phyloP scores from a whole-genome alignment of 257 asterid genomes.

The Fraxinus cuspidata region DNA sequence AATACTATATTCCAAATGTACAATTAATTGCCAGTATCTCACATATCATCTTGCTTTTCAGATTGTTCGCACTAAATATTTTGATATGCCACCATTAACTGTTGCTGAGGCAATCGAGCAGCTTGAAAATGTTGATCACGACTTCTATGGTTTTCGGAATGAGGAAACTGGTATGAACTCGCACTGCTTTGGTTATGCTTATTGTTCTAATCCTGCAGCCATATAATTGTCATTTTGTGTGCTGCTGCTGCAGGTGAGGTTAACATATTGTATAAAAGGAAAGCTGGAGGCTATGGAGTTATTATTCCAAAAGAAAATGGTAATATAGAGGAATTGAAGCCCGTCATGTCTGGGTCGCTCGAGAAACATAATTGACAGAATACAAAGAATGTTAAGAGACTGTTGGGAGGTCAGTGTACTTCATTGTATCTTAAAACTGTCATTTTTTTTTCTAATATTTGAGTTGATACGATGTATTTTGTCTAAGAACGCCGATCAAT shows the following conservation, averaged over 20 bases:
- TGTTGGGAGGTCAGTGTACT: neutral
- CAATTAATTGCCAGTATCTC: neutral
- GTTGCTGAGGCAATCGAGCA: slow-evolving; percentile 88
- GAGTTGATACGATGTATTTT: neutral
- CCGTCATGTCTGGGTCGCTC: slow-evolving; percentile 39
- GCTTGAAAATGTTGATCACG: slow-evolving; percentile 85
- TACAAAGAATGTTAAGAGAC: neutral
- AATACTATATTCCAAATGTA: neutral
- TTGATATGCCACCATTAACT: slow-evolving; percentile 91
- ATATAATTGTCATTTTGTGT: neutral
- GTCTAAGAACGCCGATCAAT: neutral
- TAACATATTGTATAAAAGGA: slow-evolving; percentile 76
- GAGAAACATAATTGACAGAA: neutral
- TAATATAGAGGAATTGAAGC: slow-evolving; percentile 52
- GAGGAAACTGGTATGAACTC: slow-evolving; percentile 69
- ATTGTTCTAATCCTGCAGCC: neutral
- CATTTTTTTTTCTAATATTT: neutral
- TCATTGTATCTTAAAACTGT: neutral
- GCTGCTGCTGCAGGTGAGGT: slow-evolving; percentile 58
- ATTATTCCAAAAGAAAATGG: slow-evolving; percentile 72
- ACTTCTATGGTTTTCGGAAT: slow-evolving; percentile 86
- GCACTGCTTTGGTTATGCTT: neutral
- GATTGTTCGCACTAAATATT: slow-evolving; percentile 85
- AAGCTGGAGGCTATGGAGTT: slow-evolving; percentile 82
- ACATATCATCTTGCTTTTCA: slow-evolving; percentile 27